Percentiles rank a stretch among this genome's conserved stretches.
Evolutionary conservation across 352 stramenopile species (phyloP).

Genomic region (Detonula confervacea): DNA sequence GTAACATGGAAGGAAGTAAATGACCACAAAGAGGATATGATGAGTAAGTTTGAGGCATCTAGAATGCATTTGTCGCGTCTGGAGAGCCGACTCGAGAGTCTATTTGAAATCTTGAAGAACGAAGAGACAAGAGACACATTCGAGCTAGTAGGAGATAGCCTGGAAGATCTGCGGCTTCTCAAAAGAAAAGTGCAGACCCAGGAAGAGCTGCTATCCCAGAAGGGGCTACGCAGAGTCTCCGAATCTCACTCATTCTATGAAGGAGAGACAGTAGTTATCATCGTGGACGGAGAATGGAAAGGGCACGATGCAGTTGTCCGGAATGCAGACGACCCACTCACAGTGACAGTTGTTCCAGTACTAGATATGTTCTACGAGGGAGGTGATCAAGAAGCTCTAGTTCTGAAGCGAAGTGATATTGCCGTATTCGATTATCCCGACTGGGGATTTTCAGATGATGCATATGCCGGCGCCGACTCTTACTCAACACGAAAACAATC

Average conservation of each 20-base stretch:
- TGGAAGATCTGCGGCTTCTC: conserved; percentile 58
- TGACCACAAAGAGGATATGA: conserved; percentile 55
- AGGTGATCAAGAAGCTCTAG: conserved; percentile 27
- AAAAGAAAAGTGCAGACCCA: conserved; percentile 62
- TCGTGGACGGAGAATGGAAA: conserved; percentile 68
- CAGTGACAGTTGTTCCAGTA: conserved; percentile 49
- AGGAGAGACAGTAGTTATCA: conserved; percentile 71
- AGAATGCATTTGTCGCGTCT: conserved; percentile 58
- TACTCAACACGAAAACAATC: conserved; percentile 45
- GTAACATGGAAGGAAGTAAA: conserved; percentile 39
- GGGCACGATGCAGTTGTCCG: conserved; percentile 60
- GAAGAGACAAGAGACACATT: conserved; percentile 50
- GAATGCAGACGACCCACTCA: conserved; percentile 18
- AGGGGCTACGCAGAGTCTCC: conserved; percentile 65
- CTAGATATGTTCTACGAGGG: conserved; percentile 37
- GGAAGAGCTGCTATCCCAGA: conserved; percentile 61
- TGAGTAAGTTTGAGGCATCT: conserved; percentile 63
- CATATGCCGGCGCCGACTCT: conserved; percentile 13
- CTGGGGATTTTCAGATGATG: conserved; percentile 46
- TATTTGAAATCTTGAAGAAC: conserved; percentile 63
- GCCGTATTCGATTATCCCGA: conserved; percentile 75
- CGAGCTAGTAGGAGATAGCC: conserved; percentile 62
- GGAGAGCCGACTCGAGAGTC: conserved; percentile 55
- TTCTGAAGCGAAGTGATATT: conserved; percentile 65
- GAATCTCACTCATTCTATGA: conserved; percentile 53